phyloP scores from a whole-genome alignment of 2,329 filamentous ascomycete genomes.

The Ophiostoma quercus region DNA sequence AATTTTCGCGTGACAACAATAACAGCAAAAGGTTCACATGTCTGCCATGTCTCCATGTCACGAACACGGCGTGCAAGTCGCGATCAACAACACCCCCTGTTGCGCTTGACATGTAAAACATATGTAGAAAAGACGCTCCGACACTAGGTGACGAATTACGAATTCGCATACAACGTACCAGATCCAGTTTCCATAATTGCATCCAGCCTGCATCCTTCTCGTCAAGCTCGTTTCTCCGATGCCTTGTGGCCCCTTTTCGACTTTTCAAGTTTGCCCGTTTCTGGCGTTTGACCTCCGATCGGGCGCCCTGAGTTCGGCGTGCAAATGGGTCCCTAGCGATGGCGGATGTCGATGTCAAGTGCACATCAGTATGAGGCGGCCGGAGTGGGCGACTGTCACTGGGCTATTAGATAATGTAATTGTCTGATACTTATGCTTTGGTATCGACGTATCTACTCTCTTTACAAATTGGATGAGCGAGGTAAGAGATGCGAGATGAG shows the following conservation, averaged over 20 bases:
- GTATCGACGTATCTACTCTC: neutral
- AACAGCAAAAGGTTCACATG: neutral
- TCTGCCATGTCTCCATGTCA: neutral
- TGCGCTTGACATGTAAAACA: constrained; percentile 7
- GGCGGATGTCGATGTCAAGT: neutral
- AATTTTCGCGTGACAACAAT: neutral
- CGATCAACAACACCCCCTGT: constrained; percentile 2
- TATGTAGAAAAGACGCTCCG: neutral
- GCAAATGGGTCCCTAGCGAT: neutral
- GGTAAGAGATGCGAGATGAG: neutral
- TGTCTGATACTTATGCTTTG: neutral
- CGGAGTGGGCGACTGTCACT: neutral
- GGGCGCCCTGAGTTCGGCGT: neutral
- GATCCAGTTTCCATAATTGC: neutral
- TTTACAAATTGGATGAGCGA: no score
- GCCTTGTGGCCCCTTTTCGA: neutral
- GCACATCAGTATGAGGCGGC: neutral
- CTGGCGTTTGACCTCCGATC: neutral
- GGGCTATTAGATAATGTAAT: neutral
- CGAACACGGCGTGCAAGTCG: neutral
- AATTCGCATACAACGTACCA: neutral
- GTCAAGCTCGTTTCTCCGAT: neutral
- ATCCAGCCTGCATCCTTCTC: neutral
- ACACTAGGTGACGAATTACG: neutral
- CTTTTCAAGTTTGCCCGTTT: neutral